A percentile compares a stretch with the other conserved stretches of the same genome.
Evolutionary conservation across 495 filamentous ascomycete species (phyloP).

Genomic region (Recurvomyces mirabilis): DNA sequence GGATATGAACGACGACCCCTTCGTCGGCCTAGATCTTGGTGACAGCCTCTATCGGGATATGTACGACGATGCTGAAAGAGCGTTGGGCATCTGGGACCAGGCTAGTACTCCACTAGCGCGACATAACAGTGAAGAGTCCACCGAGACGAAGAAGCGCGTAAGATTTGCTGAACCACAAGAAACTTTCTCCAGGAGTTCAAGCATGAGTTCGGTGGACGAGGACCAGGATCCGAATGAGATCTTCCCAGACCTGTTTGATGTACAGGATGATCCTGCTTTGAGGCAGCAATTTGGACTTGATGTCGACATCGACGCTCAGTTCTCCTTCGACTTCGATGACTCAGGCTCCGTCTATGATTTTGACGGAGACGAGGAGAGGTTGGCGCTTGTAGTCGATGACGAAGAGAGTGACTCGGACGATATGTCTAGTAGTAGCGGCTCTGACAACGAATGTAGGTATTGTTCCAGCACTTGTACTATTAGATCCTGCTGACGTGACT

Average conservation of each 20-base stretch:
- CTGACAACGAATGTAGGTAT: constrained; percentile 2
- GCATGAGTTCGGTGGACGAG: constrained; percentile 7
- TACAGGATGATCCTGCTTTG: constrained; percentile 7
- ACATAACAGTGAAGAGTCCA: constrained; percentile 1
- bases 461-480: background rate
- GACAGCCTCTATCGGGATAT: constrained; percentile 7
- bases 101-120: background rate
- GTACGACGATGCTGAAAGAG: constrained; percentile 11
- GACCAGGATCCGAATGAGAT: constrained; percentile 7
- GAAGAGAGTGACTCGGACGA: constrained; percentile 16
- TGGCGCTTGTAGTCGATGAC: constrained; percentile 15
- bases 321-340: constrained; percentile 7
- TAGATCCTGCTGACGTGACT: constrained; percentile 1
- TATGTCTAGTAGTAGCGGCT: background rate
- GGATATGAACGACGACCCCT: constrained; percentile 16
- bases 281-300: constrained; percentile 6
- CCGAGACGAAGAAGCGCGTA: constrained; percentile 15
- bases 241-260: constrained; percentile 17
- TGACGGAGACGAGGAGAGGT: constrained; percentile 17
- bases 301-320: background rate
- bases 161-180: constrained; percentile 10
- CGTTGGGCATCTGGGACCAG: constrained; percentile 1
- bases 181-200: constrained; percentile 6
- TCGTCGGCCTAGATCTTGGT: constrained; percentile 4
- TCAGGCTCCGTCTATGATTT: constrained; percentile 17